Evolutionary conservation across 331 rosid genomes (phyloP), one percentile per base, ranked within the genome.

Genomic region (Ulmus americana): DNA sequence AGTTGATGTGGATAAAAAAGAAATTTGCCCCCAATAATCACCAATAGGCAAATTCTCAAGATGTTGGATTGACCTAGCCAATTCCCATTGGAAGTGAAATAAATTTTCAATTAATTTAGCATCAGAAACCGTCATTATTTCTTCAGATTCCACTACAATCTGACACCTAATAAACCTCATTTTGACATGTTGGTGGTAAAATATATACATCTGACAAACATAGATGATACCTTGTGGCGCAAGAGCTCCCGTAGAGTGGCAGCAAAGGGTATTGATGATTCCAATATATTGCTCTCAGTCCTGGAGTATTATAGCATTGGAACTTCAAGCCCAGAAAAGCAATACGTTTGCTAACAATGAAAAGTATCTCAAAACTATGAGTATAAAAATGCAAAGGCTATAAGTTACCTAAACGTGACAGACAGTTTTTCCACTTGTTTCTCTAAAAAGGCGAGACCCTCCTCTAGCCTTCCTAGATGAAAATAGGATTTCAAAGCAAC

Each of bases 381-480:
- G 3, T 65, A 39, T 39, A 18, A 16, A 45, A 18, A 65, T 28
- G 52, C n/a, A 39, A 13, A 8, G 50, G 55, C 10, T 7, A 60
- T 45, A 13, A 70, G 67, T 71, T 89, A 92, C 98, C 81, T 79
- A 73, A 72, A 74, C 45, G 75, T 68, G 59, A 74, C 6, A 64
- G 88, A 83, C 64, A 82, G 61, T 64, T 69, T 77, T 68, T 80
- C 85, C 75, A 76, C 85, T 75, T 85, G 85, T 70, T 79, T 82
- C 77, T 85, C 97, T 67, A 94, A 69, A 42, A 68, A 81, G 65
- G 91, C 78, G 77, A 94, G 83, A 57, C 98, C 95, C 55, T 94
- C 90, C 63, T 94, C 97, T 68, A 94, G 86, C 79, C 79, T 94
- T 76, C 98, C 98, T 42, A 82, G 73, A 75, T 82, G 76, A 70